Percentiles rank a stretch among this genome's conserved stretches.
Conservation (phyloP, 257 asterid genomes). For the Solanum rostratum region DNA sequence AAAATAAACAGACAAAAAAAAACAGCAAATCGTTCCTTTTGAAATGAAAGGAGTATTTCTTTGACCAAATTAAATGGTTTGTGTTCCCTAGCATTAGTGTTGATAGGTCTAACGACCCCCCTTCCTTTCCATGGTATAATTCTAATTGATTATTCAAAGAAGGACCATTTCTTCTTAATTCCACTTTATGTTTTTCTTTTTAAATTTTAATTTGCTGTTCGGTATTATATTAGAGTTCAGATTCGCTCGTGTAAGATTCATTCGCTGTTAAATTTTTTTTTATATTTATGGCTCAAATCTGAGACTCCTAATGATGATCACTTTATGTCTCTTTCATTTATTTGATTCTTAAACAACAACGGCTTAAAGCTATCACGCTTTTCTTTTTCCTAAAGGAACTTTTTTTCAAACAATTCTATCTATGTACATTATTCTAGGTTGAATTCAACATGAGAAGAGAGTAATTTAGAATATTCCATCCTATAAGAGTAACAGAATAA, state of each 20-base stretch:
- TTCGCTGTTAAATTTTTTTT: too few species aligned
- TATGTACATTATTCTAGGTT: neutral
- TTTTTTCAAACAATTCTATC: neutral
- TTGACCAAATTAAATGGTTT: neutral
- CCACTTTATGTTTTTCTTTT: neutral
- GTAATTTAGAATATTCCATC: neutral
- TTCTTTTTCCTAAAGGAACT: neutral
- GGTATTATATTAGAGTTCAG: too few species aligned
- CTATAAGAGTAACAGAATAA: neutral
- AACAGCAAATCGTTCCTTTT: too few species aligned
- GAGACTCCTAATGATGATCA: neutral
- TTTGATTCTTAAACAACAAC: neutral
- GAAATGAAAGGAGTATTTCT: neutral
- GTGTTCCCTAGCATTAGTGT: neutral
- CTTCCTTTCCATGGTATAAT: neutral
- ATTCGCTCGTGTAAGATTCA: too few species aligned
- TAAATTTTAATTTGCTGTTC: too few species aligned
- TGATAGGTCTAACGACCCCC: neutral
- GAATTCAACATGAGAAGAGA: neutral
- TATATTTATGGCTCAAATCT: too few species aligned
- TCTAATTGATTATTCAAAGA: neutral
- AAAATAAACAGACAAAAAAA: too few species aligned
- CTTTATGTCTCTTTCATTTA: neutral
- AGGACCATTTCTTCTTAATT: neutral
- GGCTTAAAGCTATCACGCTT: neutral